Base-by-base conservation (phyloP, 352 stramenopile genomes). In the Phytophthora sp. region DNA sequence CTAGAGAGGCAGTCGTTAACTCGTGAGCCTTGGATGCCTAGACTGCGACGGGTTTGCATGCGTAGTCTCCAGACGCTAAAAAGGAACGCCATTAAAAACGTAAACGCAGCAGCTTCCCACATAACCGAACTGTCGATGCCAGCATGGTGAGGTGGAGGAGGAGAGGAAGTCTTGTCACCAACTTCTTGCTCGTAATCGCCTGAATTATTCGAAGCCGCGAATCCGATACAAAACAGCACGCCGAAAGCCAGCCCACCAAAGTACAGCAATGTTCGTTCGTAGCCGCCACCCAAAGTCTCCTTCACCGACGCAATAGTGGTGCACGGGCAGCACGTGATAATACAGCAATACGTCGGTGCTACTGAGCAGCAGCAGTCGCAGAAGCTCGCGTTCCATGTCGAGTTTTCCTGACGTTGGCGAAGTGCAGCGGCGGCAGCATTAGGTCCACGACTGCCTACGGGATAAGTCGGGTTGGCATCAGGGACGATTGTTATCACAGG, bases 201-300 rank as follows among this genome's bases (percentile, higher is more conserved):
- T 1, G 52, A 62, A n/a, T 41, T 38, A 26, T 44, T 71, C 4
- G 50, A 67, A 21, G 54, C 49, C 41, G 64, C 64, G 23, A 82
- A 53, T 5, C 74, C 76, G 10, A 72, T n/a, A 23, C 50, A 79
- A 11, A 86, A 18, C 4, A 81, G 28, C 15, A 76, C 46, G 17
- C 62, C 69, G 41, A 79, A 78, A 2, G 64, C 65, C 32, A 86
- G 61, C 15, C 48, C 68, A 7, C 74, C 74, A 45, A 76, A 86
- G 60, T 74, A 82, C 27, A 84, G 41, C 57, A 84, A 50, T 20
- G 69, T 77, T 11, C 55, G 41, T 34, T 84, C 76, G 48, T 74
- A 79, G n/a, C 54, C 52, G 21, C 58, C 61, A 13, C 72, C 73
- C 23, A 84, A 65, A 6, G 50, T 59, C 32, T 79, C 60, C 27